phyloP scores from a whole-genome alignment of 768 basidiomycete genomes.

The Erythrobasidium yunnanense region DNA sequence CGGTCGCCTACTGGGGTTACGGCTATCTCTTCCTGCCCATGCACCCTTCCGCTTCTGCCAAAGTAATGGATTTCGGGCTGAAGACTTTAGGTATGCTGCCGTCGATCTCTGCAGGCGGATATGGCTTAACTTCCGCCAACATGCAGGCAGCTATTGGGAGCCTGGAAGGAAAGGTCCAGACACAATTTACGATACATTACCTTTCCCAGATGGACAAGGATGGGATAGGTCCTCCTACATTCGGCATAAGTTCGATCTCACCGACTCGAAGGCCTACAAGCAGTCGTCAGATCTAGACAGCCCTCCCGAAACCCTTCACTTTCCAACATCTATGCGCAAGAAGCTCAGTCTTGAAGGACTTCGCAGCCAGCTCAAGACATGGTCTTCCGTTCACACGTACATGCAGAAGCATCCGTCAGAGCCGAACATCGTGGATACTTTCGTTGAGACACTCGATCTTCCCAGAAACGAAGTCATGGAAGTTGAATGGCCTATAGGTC shows the following conservation, averaged over 20 bases:
- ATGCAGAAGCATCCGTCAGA: constrained; percentile 1
- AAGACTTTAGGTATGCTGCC: background rate
- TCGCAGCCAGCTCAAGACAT: background rate
- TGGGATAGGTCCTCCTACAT: background rate
- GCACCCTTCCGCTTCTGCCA: constrained; percentile 26
- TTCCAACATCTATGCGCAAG: background rate
- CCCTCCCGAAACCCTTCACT: background rate
- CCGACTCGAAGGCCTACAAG: background rate
- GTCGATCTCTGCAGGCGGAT: too few species aligned
- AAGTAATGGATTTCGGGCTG: constrained; percentile 13
- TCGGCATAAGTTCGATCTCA: constrained; percentile 13
- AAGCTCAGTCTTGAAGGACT: background rate
- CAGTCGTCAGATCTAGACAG: background rate
- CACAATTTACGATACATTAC: constrained; percentile 2
- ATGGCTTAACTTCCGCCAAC: too few species aligned
- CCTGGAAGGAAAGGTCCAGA: constrained; percentile 11
- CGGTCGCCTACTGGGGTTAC: constrained; percentile 40
- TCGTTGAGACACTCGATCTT: background rate
- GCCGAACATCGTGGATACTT: constrained; percentile 2
- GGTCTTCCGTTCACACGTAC: constrained; percentile 23
- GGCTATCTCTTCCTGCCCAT: constrained; percentile 34
- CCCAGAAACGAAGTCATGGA: background rate
- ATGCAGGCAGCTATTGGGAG: constrained; percentile 2
- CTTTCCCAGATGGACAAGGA: background rate
- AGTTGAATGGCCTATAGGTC: constrained; percentile 10